phyloP scores from a whole-genome alignment of 2,329 filamentous ascomycete species.

The Fusarium sp. region DNA sequence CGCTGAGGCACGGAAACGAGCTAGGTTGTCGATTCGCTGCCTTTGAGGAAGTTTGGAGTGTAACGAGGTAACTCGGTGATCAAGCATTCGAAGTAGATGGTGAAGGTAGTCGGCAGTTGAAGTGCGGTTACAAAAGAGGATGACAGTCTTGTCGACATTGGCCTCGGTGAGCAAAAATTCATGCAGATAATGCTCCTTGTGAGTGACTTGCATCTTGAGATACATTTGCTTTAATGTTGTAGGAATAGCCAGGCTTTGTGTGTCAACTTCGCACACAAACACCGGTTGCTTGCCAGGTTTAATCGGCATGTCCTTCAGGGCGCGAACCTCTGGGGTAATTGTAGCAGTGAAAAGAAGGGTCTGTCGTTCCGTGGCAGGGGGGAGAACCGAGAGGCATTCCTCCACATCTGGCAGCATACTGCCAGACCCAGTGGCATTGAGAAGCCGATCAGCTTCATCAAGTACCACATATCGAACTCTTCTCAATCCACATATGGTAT shows the following conservation, averaged over 20 bases:
- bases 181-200: constrained; percentile 95
- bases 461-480: constrained; percentile 88
- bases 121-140: constrained; percentile 95
- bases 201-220: constrained; percentile 86
- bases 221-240: constrained; percentile 84
- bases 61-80: constrained; percentile 89
- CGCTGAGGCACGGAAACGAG: constrained; percentile 87
- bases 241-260: constrained; percentile 78
- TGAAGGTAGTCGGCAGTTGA: constrained; percentile 89
- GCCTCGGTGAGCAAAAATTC: constrained; percentile 81
- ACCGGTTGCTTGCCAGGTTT: constrained; percentile 76
- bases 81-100: constrained; percentile 83
- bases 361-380: constrained; percentile 80
- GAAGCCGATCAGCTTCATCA: constrained; percentile 92
- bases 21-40: constrained; percentile 86
- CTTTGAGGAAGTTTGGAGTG: constrained; percentile 88
- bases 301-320: constrained; percentile 79
- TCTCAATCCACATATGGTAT: constrained; percentile 83
- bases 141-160: constrained; percentile 79
- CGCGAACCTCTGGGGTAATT: constrained; percentile 89
- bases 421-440: constrained; percentile 75
- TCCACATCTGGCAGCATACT: constrained; percentile 96
- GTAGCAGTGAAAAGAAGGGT: constrained; percentile 97
- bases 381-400: constrained; percentile 83
- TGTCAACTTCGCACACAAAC: constrained; percentile 90